Evolutionary conservation across 2,329 filamentous ascomycete species (phyloP).

Genomic region (Colletotrichum sansevieriae): DNA sequence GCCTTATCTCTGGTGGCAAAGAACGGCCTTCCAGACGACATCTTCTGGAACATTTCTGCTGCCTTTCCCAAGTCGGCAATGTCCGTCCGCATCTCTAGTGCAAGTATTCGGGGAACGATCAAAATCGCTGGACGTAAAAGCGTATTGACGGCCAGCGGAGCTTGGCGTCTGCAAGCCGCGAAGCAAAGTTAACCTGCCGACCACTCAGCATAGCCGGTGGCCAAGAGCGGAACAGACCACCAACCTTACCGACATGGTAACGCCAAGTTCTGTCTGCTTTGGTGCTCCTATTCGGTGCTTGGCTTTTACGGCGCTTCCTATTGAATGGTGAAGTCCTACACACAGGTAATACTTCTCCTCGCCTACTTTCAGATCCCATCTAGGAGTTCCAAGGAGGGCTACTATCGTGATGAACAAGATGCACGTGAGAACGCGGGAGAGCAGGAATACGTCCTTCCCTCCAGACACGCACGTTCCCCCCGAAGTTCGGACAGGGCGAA

Average conservation of each 20-base stretch:
- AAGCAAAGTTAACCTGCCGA: conserved; percentile 6
- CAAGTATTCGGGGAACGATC: conserved; percentile 10
- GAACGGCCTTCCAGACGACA: not conserved
- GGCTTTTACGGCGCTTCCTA: conserved; percentile 9
- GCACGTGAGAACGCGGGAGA: not conserved
- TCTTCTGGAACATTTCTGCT: conserved; percentile 37
- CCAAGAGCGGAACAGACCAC: conserved; percentile 6
- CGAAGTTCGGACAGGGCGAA: conserved; percentile 21
- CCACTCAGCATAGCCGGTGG: conserved; percentile 7
- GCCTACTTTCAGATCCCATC: not conserved
- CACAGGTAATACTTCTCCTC: conserved; percentile 1
- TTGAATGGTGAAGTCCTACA: conserved; percentile 14
- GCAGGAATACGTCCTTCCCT: not conserved
- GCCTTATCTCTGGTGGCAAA: conserved; percentile 28
- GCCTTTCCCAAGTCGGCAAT: conserved; percentile 25
- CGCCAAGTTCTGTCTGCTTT: conserved; percentile 10
- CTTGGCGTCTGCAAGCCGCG: conserved; percentile 17
- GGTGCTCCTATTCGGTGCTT: not conserved
- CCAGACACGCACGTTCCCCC: not conserved
- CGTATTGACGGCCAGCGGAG: conserved; percentile 1
- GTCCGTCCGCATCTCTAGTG: conserved; percentile 29
- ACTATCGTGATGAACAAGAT: not conserved
- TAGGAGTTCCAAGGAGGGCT: not conserved
- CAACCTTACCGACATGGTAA: not conserved
- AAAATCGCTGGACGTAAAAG: conserved; percentile 11